Base-by-base conservation (phyloP, 1,284 basidiomycete genomes). In the Microbotryum violaceum region DNA sequence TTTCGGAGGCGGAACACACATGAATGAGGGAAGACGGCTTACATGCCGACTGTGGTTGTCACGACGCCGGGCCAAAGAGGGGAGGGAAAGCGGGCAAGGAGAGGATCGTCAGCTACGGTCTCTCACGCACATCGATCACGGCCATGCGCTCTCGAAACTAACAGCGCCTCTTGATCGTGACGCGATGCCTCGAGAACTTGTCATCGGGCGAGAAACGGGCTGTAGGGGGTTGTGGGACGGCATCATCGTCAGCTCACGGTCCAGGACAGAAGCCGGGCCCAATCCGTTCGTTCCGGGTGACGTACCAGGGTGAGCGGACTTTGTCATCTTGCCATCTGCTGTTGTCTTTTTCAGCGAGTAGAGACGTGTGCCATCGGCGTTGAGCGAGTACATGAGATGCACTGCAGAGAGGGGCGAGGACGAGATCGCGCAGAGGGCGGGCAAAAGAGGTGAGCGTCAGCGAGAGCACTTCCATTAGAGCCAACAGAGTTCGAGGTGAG, bases 191-290 rank as follows among this genome's bases (percentile, higher is more conserved):
- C 66, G 91, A 93, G 79, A 93, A 97, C 80, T 96, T 96, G 83
- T 96, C 92, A 76, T 97, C 92, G 20, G 92, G 92, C 31, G 92
- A 96, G 79, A 96, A 96, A 46, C 91, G 89, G 45, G 91, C 91
- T 92, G 71, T n/a, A 48, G 31, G 7, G 6, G 18, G 12, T 2
- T 12, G 45, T 8, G 42, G 5, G 33, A 5, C 27, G 12, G 18
- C 20, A 27, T 29, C 31, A 10, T 31, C 9, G 31, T 47, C 25
- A 57, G 31, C 29, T 51, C 7, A 54, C 20, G 44, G 12, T 21
- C 25, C 51, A 56, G 18, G 46, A n/a, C n/a, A 20, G 21, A 25
- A 44, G 9, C 58, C 6, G 27, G 3, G 25, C 18, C 37, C 37
- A 14, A 37, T 37, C 37, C 37, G 12, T 8, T 27, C 27, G 27